Evolutionary conservation across 495 filamentous ascomycete species (phyloP), one percentile per base, ranked within the genome.

Genomic region (Alectoria sarmentosa): DNA sequence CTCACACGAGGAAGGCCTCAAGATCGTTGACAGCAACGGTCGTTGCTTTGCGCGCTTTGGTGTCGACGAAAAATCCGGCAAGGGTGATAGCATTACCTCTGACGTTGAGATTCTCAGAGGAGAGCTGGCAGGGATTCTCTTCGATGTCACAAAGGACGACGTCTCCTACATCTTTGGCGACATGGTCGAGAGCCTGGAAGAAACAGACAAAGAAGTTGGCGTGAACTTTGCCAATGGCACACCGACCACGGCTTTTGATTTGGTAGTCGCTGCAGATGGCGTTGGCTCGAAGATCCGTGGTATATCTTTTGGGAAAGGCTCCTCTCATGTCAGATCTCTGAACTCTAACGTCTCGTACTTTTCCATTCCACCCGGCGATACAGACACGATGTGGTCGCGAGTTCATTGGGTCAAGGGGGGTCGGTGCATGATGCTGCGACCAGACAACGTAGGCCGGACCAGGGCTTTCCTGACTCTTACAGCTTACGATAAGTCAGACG

Each of bases 211-310:
- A 8, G 58, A 69, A 11, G 75, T 76, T 10, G 67, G 73, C 0
- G 80, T 80, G 2, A 60, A 13, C 4, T 78, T 83, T 62, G 69
- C 72, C 10, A 71, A 78, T 63, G 77, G 77, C 1, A 64, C 28
- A 17, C 55, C 62, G n/a, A 65, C 55, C 34, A 70, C 69, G 8
- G 65, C 60, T 2, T 85, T 73, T 68, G 80, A 85, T 69, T 67
- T 84, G 32, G 59, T 83, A 4, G 75, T 85, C 46, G 81, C 70
- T 7, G 79, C 78, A 1, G 82, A 85, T 71, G 83, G 83, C 6
- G 63, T 74, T 5, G 67, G 73, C 14, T 84, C 82, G 0, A 67
- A 63, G 9, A 78, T 74, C 6, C 71, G 82, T 9, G 69, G 59
- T 38, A 67, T 77, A 61, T 32, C 56, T 28, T 39, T 58, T 28